A percentile compares a stretch with the other conserved stretches of the same genome.
These are phyloP conservation scores for Symbiodinium pilosum DNA, from an alignment of 73 alveolate species.

Conservation along the genomic window DNA sequence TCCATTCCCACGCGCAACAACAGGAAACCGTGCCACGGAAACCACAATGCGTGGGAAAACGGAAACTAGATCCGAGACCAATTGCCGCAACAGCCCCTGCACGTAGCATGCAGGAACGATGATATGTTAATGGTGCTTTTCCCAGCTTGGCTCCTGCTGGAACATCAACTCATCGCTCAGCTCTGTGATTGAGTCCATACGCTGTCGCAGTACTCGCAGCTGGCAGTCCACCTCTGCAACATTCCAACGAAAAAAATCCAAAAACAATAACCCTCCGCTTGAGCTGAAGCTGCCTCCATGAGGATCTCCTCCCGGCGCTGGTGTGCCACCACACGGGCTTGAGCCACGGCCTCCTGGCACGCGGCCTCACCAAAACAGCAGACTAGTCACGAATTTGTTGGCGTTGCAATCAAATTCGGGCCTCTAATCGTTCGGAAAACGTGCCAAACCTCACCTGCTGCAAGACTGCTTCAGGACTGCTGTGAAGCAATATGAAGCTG, in stretches of 20 bases:
- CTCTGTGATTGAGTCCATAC: conserved; percentile 63
- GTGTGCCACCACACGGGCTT: not conserved
- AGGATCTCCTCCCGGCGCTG: conserved; percentile 72
- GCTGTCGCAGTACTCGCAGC: conserved; percentile 54
- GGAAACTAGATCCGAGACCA: no score
- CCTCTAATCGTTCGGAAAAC: conserved; percentile 88
- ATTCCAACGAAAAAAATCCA: no score
- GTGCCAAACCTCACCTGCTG: conserved; percentile 55
- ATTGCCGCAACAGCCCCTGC: no score
- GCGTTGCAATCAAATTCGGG: not conserved
- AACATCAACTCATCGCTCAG: conserved; percentile 68
- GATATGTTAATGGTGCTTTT: no score
- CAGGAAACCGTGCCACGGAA: no score
- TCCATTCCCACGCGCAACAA: no score
- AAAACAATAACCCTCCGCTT: no score
- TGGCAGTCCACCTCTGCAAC: conserved; percentile 85
- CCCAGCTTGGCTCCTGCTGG: conserved; percentile 28
- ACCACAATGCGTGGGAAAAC: no score
- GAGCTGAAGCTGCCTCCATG: not conserved
- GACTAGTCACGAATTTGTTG: no score
- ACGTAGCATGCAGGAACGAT: no score
- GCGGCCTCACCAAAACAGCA: conserved; percentile 9
- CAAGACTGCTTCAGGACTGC: not conserved
- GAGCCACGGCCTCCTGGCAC: conserved; percentile 67
- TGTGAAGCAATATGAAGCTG: not conserved